These are phyloP conservation scores for Afroboletus lepidellus DNA, from an alignment of 1,284 basidiomycete species.

Conservation along the genomic window DNA sequence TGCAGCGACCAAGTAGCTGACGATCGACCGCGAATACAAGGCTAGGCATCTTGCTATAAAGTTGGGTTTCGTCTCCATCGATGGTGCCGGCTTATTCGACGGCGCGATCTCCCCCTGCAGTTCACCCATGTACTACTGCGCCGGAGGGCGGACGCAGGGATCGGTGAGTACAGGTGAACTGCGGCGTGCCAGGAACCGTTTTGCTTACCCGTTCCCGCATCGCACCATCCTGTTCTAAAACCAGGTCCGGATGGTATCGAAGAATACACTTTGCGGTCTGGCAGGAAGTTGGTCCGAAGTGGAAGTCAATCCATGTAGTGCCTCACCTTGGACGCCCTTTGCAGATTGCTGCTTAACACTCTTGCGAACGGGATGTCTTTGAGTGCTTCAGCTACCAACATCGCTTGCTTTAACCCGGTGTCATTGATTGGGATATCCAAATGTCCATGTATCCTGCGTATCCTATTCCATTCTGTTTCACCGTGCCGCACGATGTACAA, in stretches of 20 bases:
- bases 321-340: constrained; percentile 56
- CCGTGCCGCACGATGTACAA: constrained; percentile 74
- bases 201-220: constrained; percentile 62
- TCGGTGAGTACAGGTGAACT: constrained; percentile 1
- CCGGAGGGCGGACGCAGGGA: background rate
- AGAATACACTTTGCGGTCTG: constrained; percentile 69
- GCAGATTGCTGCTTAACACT: constrained; percentile 67
- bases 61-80: constrained; percentile 38
- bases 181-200: background rate
- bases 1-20: constrained; percentile 36
- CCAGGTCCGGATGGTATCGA: constrained; percentile 46
- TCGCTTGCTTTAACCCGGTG: constrained; percentile 55
- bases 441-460: constrained; percentile 68
- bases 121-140: constrained; percentile 58
- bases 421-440: constrained; percentile 63
- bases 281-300: background rate
- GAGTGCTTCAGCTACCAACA: constrained; percentile 51
- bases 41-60: constrained; percentile 47
- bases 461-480: constrained; percentile 66
- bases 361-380: constrained; percentile 48
- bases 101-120: constrained; percentile 49
- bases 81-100: constrained; percentile 22
- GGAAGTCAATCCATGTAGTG: background rate
- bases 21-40: constrained; percentile 61
- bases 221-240: constrained; percentile 42